Percentiles rank a stretch among this genome's conserved stretches.
Evolutionary conservation across 1,139 yeast genomes (phyloP).

Genomic region (Candida tetrigidarum): DNA sequence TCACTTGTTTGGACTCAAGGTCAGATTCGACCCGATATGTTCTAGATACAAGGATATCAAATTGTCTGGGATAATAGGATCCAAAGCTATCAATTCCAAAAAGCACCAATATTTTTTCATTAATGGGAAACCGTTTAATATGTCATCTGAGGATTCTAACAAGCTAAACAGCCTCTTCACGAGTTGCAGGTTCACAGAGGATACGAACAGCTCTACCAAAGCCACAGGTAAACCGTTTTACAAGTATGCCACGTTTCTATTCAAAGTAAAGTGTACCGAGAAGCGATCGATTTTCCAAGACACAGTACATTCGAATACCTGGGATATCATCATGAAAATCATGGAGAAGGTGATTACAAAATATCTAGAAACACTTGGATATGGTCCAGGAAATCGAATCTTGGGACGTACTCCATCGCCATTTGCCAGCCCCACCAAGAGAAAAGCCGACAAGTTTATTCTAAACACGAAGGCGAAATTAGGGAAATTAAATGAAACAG

Average conservation of each 20-base stretch:
- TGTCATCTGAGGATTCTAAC: slow-evolving; percentile 25
- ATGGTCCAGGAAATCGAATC: slow-evolving; percentile 7
- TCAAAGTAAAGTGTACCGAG: slow-evolving; percentile 34
- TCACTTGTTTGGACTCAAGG: slow-evolving; percentile 14
- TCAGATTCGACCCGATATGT: slow-evolving; percentile 22
- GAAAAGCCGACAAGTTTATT: slow-evolving; percentile 11
- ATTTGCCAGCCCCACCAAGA: slow-evolving; percentile 15
- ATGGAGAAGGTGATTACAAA: slow-evolving; percentile 29
- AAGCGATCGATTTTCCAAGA: slow-evolving; percentile 46
- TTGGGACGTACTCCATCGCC: slow-evolving; percentile 6
- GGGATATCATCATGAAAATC: slow-evolving; percentile 31
- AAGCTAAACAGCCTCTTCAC: slow-evolving; percentile 32
- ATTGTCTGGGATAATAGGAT: slow-evolving; percentile 36
- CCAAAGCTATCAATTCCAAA: slow-evolving; percentile 31
- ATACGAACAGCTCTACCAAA: slow-evolving; percentile 8
- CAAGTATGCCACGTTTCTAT: slow-evolving; percentile 40
- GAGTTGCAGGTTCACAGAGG: slow-evolving; percentile 11
- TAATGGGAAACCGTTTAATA: slow-evolving; percentile 41
- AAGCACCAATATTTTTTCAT: slow-evolving; percentile 50
- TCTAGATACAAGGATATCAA: slow-evolving; percentile 26
- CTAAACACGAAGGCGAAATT: slow-evolving; percentile 13
- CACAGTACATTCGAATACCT: slow-evolving; percentile 30
- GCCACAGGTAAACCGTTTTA: slow-evolving; percentile 14
- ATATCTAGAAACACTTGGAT: slow-evolving; percentile 30
- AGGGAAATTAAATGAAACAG: slow-evolving; percentile 11